Conservation (phyloP, 345 rosid species). For the Salix exigua region DNA sequence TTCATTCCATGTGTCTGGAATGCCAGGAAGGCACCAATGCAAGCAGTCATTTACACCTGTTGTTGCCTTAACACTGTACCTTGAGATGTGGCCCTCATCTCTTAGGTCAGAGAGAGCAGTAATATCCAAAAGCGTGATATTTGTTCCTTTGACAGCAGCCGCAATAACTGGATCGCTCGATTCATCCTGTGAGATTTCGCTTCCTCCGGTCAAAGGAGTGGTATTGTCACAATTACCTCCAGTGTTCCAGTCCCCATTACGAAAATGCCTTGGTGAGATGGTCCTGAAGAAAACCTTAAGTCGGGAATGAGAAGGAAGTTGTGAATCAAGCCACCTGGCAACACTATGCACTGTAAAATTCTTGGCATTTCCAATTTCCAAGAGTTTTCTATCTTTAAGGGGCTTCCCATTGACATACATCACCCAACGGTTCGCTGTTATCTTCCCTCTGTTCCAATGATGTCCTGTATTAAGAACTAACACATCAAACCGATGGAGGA, state of each 20-base stretch:
- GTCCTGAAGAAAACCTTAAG: constrained; percentile 44
- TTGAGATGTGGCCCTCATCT: constrained; percentile 30
- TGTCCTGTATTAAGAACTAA: constrained; percentile 54
- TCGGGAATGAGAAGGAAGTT: constrained; percentile 31
- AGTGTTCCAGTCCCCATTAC: constrained; percentile 47
- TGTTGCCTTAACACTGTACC: constrained; percentile 42
- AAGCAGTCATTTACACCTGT: constrained; percentile 64
- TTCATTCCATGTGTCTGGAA: constrained; percentile 27
- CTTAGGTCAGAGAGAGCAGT: constrained; percentile 27
- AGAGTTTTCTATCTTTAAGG: constrained; percentile 23
- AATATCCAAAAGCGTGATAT: constrained; percentile 24
- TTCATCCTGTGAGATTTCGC: constrained; percentile 24
- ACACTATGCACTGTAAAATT: constrained; percentile 44
- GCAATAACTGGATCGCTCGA: constrained; percentile 18
- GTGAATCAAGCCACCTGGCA: constrained; percentile 46
- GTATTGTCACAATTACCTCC: constrained; percentile 48
- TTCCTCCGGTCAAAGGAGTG: constrained; percentile 41
- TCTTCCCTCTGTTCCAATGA: constrained; percentile 54
- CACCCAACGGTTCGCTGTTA: constrained; percentile 41
- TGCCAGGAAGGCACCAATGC: constrained; percentile 86
- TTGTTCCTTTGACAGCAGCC: constrained; percentile 21
- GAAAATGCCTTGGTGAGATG: constrained; percentile 47
- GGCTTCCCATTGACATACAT: constrained; percentile 48
- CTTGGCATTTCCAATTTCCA: constrained; percentile 35
- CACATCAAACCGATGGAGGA: constrained; percentile 33